These are phyloP conservation scores for Pythium phragmiticola DNA, from an alignment of 352 stramenopile genomes.

Conservation along the genomic window DNA sequence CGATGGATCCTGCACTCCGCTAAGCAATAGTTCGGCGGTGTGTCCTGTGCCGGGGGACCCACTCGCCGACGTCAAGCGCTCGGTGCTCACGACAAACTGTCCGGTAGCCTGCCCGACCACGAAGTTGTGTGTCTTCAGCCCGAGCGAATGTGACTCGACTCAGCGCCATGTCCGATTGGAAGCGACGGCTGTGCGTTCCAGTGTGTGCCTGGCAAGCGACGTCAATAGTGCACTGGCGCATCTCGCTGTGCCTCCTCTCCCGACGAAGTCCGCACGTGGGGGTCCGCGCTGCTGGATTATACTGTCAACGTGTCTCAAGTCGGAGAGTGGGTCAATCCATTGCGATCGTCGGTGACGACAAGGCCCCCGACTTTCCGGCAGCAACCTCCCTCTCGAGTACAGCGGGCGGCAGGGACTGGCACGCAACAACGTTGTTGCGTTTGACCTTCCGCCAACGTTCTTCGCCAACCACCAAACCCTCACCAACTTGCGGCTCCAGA, in stretches of 20 bases:
- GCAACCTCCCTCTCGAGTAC: neutral
- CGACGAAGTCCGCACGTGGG: neutral
- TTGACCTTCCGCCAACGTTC: neutral
- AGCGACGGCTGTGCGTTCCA: neutral
- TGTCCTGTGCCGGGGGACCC: no score
- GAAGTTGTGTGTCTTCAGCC: neutral
- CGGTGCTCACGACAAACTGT: slow-evolving; percentile 1
- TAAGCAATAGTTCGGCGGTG: no score
- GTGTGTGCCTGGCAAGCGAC: neutral
- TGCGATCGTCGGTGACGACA: neutral
- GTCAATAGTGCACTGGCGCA: neutral
- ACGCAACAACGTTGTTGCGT: neutral
- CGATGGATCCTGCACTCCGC: no score
- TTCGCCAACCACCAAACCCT: neutral
- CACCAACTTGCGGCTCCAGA: neutral
- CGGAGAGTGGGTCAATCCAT: neutral
- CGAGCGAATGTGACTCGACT: neutral
- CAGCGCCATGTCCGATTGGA: neutral
- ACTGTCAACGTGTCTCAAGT: neutral
- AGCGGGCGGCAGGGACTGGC: neutral
- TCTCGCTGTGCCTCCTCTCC: neutral
- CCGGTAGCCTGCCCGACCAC: neutral
- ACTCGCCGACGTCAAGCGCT: neutral
- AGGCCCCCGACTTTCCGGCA: neutral
- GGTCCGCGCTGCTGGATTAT: neutral